Evolutionary conservation across 2,329 filamentous ascomycete genomes (phyloP), one percentile per base, ranked within the genome.

Genomic region (Chrysosphaeria jannelii): DNA sequence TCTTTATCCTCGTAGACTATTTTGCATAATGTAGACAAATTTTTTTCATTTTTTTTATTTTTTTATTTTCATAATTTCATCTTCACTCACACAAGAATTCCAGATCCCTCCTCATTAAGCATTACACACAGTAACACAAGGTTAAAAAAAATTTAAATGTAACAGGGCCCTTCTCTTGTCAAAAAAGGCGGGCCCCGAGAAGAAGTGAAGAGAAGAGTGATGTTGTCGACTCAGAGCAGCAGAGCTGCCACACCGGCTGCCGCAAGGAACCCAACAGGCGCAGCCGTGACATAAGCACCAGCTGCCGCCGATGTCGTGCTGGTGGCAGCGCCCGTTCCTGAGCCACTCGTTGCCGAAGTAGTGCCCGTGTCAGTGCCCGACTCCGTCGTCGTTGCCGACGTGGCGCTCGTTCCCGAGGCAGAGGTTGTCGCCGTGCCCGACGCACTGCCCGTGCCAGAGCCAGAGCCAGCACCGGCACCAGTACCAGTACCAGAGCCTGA

Each of bases 161-260:
- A n/a, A n/a, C n/a, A n/a, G n/a, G n/a, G n/a, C n/a, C n/a, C n/a
- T n/a, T n/a, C n/a, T n/a, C n/a, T 28, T 26, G 24, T 28, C 22
- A 26, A 22, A 25, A 21, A 15, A 16, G 22, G 22, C 8, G 17
- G 10, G 20, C 23, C 21, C 25, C 25, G 22, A 10, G n/a, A 27
- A 25, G 8, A 26, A 21, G 5, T 19, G 10, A 19, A 13, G 8
- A 10, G 12, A 11, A 23, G 11, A 14, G 15, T 14, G 20, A 19
- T 19, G n/a, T n/a, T n/a, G n/a, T n/a, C n/a, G n/a, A n/a, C n/a
- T n/a, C n/a, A n/a, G n/a, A n/a, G n/a, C n/a, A 57, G 39, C 28
- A 53, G 34, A 29, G 43, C 48, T 19, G 48, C 51, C 21, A 57
- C 28, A 35, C 52, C 53, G 11, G 49, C 51, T 12, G 47, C 52